Percentiles rank a stretch among this genome's conserved stretches.
Conservation (phyloP, 179 eudicot species). For the Heliamphora ciliata region DNA sequence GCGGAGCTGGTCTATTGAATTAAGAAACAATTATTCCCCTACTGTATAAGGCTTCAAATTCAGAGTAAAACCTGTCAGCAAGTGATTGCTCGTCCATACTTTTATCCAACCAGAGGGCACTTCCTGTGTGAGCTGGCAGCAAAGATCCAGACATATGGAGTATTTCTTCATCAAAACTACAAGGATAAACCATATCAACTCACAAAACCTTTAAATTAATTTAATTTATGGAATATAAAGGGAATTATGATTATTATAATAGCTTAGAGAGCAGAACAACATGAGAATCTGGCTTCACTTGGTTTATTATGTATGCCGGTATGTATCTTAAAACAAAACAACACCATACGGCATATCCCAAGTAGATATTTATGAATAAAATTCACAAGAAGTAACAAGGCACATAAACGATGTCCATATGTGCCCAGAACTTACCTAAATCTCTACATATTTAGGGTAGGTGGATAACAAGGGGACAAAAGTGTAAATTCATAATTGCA, state of each 20-base stretch:
- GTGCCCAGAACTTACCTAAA: not conserved
- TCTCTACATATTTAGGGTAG: not conserved
- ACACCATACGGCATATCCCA: not conserved
- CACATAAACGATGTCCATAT: not conserved
- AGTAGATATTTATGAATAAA: not conserved
- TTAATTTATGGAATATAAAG: not conserved
- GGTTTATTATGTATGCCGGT: no score
- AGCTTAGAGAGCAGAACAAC: not conserved
- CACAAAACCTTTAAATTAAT: not conserved
- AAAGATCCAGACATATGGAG: constrained; percentile 75
- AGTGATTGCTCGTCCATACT: constrained; percentile 33
- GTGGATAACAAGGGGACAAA: not conserved
- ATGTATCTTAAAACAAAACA: not conserved
- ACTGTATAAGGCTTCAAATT: not conserved
- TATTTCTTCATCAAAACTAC: constrained; percentile 78
- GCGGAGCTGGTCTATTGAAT: not conserved
- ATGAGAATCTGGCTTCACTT: not conserved
- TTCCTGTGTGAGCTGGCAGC: constrained; percentile 57
- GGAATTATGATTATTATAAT: not conserved
- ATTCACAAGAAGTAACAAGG: not conserved
- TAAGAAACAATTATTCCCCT: not conserved
- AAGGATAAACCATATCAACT: constrained; percentile 11
- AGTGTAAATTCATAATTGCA: no score
- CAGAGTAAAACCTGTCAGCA: constrained; percentile 40
- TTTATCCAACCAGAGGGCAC: constrained; percentile 49